Percentiles rank a stretch among this genome's conserved stretches.
Evolutionary conservation across 1,284 basidiomycete genomes (phyloP).

Genomic region (Chiua sp.): DNA sequence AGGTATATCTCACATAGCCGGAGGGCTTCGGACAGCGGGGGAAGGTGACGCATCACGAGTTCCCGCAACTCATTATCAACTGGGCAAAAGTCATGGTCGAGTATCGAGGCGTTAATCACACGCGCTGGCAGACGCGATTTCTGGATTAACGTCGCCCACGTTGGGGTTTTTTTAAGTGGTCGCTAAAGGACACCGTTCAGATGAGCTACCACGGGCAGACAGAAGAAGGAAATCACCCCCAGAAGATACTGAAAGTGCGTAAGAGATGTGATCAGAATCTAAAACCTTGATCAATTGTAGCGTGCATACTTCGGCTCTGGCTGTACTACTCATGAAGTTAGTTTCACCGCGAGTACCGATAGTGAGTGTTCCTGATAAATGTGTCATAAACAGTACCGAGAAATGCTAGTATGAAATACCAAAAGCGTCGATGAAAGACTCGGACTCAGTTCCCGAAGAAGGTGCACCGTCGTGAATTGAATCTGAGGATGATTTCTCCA

Average conservation of each 20-base stretch:
- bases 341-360: constrained; percentile 59
- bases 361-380: constrained; percentile 57
- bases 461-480: not conserved
- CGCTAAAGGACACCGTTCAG: constrained; percentile 10
- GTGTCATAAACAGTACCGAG: not conserved
- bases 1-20: constrained; percentile 60
- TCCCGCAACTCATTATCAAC: constrained; percentile 39
- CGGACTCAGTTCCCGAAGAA: constrained; percentile 41
- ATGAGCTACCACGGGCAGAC: not conserved
- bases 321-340: constrained; percentile 64
- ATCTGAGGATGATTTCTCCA: constrained; percentile 1
- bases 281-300: constrained; percentile 1
- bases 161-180: constrained; percentile 24
- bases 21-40: constrained; percentile 57
- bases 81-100: constrained; percentile 38
- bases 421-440: constrained; percentile 59
- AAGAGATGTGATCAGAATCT: constrained; percentile 1
- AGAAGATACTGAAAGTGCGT: constrained; percentile 52
- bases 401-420: constrained; percentile 41
- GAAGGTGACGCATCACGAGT: constrained; percentile 50
- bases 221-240: constrained; percentile 42
- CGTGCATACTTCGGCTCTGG: constrained; percentile 61
- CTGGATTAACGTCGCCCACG: constrained; percentile 18
- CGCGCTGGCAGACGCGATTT: constrained; percentile 40
- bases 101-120: constrained; percentile 36